These are phyloP conservation scores for Sphaerulina vaccinii DNA, from an alignment of 2,329 filamentous ascomycete genomes.

Conservation along the genomic window DNA sequence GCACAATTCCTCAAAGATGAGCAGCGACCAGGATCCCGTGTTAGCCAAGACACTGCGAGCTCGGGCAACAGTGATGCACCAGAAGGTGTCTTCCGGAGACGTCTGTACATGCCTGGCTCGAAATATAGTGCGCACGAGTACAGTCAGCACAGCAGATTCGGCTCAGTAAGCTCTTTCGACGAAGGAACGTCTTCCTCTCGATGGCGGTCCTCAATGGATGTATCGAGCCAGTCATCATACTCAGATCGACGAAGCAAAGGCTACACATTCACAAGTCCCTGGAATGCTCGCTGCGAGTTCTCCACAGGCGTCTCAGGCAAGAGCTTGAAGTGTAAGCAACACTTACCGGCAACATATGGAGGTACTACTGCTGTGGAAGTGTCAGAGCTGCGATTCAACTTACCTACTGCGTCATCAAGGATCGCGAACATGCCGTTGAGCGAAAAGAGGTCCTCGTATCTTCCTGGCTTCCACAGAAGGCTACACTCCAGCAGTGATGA, in stretches of 20 bases:
- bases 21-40: constrained; percentile 24
- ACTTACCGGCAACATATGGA: constrained; percentile 35
- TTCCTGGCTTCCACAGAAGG: constrained; percentile 19
- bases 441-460: constrained; percentile 32
- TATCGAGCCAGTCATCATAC: constrained; percentile 13
- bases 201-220: background rate
- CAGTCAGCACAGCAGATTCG: constrained; percentile 35
- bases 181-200: constrained; percentile 7
- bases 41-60: constrained; percentile 31
- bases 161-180: constrained; percentile 9
- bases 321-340: constrained; percentile 36
- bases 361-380: constrained; percentile 50
- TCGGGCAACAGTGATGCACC: constrained; percentile 28
- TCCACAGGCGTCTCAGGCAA: constrained; percentile 73
- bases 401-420: constrained; percentile 57
- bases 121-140: constrained; percentile 41
- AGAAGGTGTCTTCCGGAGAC: constrained; percentile 44
- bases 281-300: constrained; percentile 86
- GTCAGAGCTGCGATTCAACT: constrained; percentile 87
- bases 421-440: constrained; percentile 29
- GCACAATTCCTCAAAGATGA: constrained; percentile 52
- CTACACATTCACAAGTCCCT: constrained; percentile 80
- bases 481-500: constrained; percentile 17
- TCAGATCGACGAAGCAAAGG: constrained; percentile 54
- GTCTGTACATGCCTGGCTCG: constrained; percentile 51